phyloP scores from a whole-genome alignment of 768 basidiomycete genomes.

The Gyrodon lividus region DNA sequence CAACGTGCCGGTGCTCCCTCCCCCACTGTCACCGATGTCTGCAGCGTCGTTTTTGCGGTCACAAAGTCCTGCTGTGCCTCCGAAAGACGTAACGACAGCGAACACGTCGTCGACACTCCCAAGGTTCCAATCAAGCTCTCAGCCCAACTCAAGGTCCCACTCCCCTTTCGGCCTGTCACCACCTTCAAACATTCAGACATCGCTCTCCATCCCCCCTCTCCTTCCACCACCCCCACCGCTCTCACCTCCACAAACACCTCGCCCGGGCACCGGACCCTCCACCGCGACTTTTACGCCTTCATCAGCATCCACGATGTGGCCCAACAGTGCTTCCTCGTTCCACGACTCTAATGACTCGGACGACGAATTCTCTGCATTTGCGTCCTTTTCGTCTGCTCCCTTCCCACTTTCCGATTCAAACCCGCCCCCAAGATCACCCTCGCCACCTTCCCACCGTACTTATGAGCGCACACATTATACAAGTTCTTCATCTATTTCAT shows the following conservation, averaged over 20 bases:
- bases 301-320: conserved; percentile 6
- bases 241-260: conserved; percentile 33
- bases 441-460: conserved; percentile 29
- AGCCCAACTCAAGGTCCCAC: conserved; percentile 17
- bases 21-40: conserved; percentile 33
- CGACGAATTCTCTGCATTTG: conserved; percentile 55
- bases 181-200: conserved; percentile 21
- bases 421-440: conserved; percentile 16
- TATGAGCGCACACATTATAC: conserved; percentile 23
- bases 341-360: conserved; percentile 32
- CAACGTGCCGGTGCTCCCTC: conserved; percentile 15
- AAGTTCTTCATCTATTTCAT: conserved; percentile 27
- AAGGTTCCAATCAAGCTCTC: conserved; percentile 18
- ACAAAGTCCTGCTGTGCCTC: conserved; percentile 13
- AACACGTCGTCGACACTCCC: conserved; percentile 10
- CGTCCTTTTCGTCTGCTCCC: conserved; percentile 24
- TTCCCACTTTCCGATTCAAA: conserved; percentile 7
- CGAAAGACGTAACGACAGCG: conserved; percentile 4
- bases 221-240: conserved; percentile 32
- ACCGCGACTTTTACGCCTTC: conserved; percentile 8
- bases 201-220: conserved; percentile 27
- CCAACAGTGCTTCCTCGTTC: conserved; percentile 1
- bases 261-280: conserved; percentile 15
- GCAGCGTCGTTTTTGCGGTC: conserved; percentile 16
- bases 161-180: conserved; percentile 24